Conservation (phyloP, 2,329 filamentous ascomycete genomes). For the Penicillium brasilianum region DNA sequence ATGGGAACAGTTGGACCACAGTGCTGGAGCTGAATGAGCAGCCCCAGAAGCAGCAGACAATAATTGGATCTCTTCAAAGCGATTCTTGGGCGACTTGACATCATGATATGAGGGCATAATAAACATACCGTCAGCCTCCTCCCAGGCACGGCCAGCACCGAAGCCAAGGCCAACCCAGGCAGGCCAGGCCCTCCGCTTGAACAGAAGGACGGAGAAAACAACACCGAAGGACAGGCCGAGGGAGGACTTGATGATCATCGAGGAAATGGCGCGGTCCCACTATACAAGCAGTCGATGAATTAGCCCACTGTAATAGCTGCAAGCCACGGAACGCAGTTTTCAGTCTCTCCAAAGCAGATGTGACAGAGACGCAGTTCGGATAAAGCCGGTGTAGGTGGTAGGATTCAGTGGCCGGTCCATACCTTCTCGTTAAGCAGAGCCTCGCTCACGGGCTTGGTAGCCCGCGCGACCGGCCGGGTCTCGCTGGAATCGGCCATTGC, state of each 20-base stretch:
- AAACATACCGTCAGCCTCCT: slow-evolving; percentile 87
- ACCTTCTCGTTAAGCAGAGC: slow-evolving; percentile 99
- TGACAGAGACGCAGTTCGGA: not conserved
- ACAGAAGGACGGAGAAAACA: slow-evolving; percentile 96
- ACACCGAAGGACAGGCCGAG: slow-evolving; percentile 97
- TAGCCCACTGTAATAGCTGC: slow-evolving; percentile 18
- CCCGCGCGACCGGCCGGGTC: slow-evolving; percentile 66
- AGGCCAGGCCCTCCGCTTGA: slow-evolving; percentile 97
- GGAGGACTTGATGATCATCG: slow-evolving; percentile 93
- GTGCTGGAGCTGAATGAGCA: not conserved
- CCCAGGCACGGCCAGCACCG: slow-evolving; percentile 93
- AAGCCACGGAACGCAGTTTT: too few species aligned
- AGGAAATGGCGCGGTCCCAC: slow-evolving; percentile 99
- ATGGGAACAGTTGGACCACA: not conserved
- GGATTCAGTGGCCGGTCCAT: slow-evolving; percentile 33
- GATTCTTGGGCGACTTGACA: not conserved
- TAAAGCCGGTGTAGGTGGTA: not conserved
- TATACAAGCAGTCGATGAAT: slow-evolving; percentile 47
- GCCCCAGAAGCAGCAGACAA: not conserved
- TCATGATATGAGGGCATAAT: slow-evolving; percentile 20
- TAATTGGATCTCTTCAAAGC: not conserved
- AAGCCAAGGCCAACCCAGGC: slow-evolving; percentile 95
- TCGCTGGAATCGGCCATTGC: slow-evolving; percentile 62
- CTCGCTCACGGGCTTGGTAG: slow-evolving; percentile 86
- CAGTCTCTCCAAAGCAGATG: not conserved